Percentiles rank a stretch among this genome's conserved stretches.
Conservation (phyloP, 2,329 filamentous ascomycete species). For the Fusarium odoratissimum region DNA sequence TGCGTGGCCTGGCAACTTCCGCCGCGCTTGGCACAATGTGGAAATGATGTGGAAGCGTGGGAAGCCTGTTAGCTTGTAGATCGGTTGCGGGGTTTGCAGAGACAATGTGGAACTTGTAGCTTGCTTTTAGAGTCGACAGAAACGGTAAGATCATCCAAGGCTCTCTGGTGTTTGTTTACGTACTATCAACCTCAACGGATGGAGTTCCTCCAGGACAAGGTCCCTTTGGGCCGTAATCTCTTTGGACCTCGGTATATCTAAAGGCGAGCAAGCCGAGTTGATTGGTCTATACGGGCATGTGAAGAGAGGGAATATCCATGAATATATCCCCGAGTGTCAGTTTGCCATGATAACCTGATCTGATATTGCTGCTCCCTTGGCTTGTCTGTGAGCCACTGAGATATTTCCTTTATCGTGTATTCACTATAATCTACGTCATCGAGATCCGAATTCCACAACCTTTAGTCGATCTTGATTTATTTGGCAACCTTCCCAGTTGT, state of each 20-base stretch:
- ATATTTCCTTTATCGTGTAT: neutral
- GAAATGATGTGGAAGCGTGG: conserved; percentile 9
- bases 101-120: conserved; percentile 28
- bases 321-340: conserved; percentile 3
- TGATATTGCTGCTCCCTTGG: neutral
- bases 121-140: conserved; percentile 1
- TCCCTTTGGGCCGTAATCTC: conserved; percentile 2
- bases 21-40: conserved; percentile 17
- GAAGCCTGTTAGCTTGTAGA: conserved; percentile 24
- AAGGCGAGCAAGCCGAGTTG: neutral
- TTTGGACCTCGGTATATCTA: conserved; percentile 11
- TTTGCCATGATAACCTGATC: neutral
- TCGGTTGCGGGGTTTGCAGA: conserved; percentile 27
- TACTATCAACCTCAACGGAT: conserved; percentile 10
- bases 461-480: neutral
- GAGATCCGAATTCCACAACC: neutral
- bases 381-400: neutral
- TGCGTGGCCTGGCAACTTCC: neutral
- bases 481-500: neutral
- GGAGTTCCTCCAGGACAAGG: conserved; percentile 12
- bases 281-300: neutral
- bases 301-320: neutral
- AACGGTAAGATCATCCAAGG: conserved; percentile 21
- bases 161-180: conserved; percentile 5
- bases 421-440: neutral